Conservation (phyloP, 352 stramenopile genomes). For the Phytophthora crassamura region DNA sequence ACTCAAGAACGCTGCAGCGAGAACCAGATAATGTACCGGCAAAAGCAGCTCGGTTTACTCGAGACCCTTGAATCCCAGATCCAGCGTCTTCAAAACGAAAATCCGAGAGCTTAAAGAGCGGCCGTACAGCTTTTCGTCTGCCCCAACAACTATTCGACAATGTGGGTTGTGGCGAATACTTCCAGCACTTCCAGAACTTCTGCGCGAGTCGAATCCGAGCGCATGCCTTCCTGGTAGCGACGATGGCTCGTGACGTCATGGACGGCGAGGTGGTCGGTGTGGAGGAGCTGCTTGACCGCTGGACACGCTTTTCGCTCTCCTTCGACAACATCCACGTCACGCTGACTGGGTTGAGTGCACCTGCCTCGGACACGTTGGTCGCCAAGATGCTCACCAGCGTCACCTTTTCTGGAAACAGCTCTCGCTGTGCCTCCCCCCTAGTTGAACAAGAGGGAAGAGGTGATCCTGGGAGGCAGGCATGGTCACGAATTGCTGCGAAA, state of each 20-base stretch:
- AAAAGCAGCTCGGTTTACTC: background rate
- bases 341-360: background rate
- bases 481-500: conserved; percentile 5
- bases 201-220: background rate
- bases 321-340: conserved; percentile 4
- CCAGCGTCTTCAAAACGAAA: background rate
- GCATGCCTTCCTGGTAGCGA: background rate
- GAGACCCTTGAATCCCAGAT: conserved; percentile 4
- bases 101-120: background rate
- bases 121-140: background rate
- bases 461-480: no score
- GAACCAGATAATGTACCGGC: conserved; percentile 1
- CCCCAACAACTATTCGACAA: background rate
- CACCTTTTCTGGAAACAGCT: conserved; percentile 1
- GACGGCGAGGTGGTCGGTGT: background rate
- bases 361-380: background rate
- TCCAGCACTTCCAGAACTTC: conserved; percentile 11
- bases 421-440: background rate
- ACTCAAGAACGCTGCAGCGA: conserved; percentile 1
- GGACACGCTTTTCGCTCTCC: background rate
- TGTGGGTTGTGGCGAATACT: conserved; percentile 7
- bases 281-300: background rate
- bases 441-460: background rate
- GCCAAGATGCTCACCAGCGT: background rate
- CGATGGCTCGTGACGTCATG: conserved; percentile 2